Evolutionary conservation across 1,284 basidiomycete species (phyloP).

Genomic region (Somion occarium): DNA sequence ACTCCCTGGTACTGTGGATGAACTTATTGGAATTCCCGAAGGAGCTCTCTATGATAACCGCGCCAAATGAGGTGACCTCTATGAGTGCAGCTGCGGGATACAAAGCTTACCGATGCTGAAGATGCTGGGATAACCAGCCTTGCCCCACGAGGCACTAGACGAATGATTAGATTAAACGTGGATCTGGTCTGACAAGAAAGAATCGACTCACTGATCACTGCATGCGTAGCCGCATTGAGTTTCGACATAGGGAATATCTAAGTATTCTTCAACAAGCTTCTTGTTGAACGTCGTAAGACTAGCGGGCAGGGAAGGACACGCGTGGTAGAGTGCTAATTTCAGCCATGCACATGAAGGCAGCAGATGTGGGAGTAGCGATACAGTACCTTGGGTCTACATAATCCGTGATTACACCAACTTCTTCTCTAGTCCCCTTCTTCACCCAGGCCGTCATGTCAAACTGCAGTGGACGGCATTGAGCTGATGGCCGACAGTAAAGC

Average conservation of each 20-base stretch:
- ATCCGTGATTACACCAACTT: constrained; percentile 90
- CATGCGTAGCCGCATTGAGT: constrained; percentile 94
- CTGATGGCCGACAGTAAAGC: background rate
- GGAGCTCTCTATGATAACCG: constrained; percentile 47
- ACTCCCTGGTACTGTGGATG: constrained; percentile 83
- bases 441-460: constrained; percentile 98
- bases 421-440: constrained; percentile 82
- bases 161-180: constrained; percentile 16
- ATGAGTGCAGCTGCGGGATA: constrained; percentile 10
- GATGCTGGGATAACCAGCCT: constrained; percentile 79
- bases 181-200: constrained; percentile 17
- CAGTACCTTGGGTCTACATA: constrained; percentile 68
- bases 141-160: constrained; percentile 75
- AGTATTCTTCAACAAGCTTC: constrained; percentile 71
- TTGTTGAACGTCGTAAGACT: constrained; percentile 82
- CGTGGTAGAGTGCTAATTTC: constrained; percentile 1
- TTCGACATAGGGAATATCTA: constrained; percentile 72
- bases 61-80: constrained; percentile 16
- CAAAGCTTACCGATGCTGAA: constrained; percentile 73
- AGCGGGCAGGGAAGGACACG: constrained; percentile 14
- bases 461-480: constrained; percentile 32
- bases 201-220: constrained; percentile 72
- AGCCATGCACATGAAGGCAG: constrained; percentile 9
- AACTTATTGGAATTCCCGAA: constrained; percentile 76
- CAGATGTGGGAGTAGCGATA: constrained; percentile 5